phyloP scores from a whole-genome alignment of 345 rosid genomes.

The Pugionium cornutum region DNA sequence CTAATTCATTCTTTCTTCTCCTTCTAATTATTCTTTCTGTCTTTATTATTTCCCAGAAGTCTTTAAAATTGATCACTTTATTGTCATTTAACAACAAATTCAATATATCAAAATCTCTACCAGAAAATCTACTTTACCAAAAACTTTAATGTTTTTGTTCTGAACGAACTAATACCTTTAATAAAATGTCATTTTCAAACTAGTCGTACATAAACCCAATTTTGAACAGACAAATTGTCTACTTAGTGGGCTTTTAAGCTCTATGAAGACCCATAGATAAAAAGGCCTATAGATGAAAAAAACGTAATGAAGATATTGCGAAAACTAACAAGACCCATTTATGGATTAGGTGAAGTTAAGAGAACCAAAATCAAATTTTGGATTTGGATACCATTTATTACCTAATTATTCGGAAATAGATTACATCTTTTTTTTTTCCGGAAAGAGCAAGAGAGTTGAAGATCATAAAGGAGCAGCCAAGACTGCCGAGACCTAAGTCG shows the following conservation, averaged over 20 bases:
- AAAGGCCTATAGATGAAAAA: neutral
- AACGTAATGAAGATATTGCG: neutral
- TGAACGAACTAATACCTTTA: neutral
- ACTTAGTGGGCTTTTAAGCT: slow-evolving; percentile 20
- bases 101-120: neutral
- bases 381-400: too few relatives aligned
- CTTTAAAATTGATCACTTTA: slow-evolving; percentile 27
- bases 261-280: neutral
- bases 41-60: slow-evolving; percentile 13
- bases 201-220: neutral
- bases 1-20: slow-evolving; percentile 30
- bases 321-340: neutral
- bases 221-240: slow-evolving; percentile 1
- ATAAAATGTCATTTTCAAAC: neutral
- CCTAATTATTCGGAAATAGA: too few relatives aligned
- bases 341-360: too few relatives aligned
- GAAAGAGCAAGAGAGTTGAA: too few relatives aligned
- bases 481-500: too few relatives aligned
- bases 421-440: too few relatives aligned
- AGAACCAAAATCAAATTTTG: too few relatives aligned
- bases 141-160: neutral
- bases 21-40: slow-evolving; percentile 37
- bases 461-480: too few relatives aligned
- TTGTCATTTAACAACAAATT: slow-evolving; percentile 17
- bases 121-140: slow-evolving; percentile 22